Evolutionary conservation across 2,329 filamentous ascomycete genomes (phyloP), one percentile per base, ranked within the genome.

Genomic region (Diaporthe citrichinensis): DNA sequence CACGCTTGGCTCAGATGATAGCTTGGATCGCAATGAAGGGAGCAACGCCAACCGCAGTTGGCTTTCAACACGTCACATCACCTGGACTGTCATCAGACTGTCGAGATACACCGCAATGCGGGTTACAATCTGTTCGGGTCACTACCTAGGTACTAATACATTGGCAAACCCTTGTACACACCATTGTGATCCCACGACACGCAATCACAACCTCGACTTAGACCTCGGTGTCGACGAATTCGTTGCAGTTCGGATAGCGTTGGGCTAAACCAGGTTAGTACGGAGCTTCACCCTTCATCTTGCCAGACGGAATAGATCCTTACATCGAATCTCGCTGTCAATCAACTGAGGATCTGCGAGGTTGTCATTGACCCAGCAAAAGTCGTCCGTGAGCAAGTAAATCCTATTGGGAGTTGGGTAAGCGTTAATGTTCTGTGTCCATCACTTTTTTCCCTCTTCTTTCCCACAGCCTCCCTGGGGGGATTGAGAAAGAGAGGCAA

Each of bases 291-390:
- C 0, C 6, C 9, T 23, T 10, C 9, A 5, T 25, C 28, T 23
- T 39, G 12, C 20, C 1, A 4, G 10, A 9, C 28, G 31, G 5
- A 17, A 17, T 8, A 12, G n/a, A 8, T 4, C 65, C 73, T 77
- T 31, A 71, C 76, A 59, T 49, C 76, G 55, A 8, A 25, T 20
- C 51, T 17, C 49, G 34, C 62, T 51, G 2, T 77, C 76, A 7
- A 67, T 51, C 62, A 77, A n/a, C 39, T 69, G 49, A 10, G 76
- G 76, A 34, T 73, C 69, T 20, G 76, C 73, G 3, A 75, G 62
- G 20, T 61, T 75, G 36, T 77, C 69, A 8, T 77, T 77, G 28
- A 77, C 73, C 76, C 76, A 77, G 55, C 76, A 77, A 31, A 75
- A 77, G 25, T 75, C 61, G 14, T 71, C 61, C 2, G 76, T 77